These are phyloP conservation scores for Beauveria rudraprayagi DNA, from an alignment of 2,329 filamentous ascomycete species.

Conservation along the genomic window DNA sequence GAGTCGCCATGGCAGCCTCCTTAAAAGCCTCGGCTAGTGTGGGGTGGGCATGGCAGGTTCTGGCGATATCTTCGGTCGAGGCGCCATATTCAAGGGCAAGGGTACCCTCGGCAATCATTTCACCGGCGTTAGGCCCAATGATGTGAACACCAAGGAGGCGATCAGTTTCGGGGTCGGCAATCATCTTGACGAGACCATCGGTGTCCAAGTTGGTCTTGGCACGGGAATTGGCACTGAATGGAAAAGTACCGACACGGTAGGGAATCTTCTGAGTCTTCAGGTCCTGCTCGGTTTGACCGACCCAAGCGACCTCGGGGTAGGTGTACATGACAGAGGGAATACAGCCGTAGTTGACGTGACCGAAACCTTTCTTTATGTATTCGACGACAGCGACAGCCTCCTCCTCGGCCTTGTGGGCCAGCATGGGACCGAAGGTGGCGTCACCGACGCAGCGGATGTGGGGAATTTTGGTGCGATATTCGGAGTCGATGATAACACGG, in stretches of 20 bases:
- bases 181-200: constrained; percentile 94
- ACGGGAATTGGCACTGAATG: constrained; percentile 95
- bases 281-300: constrained; percentile 94
- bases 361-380: constrained; percentile 96
- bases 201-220: constrained; percentile 98
- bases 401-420: constrained; percentile 98
- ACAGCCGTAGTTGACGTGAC: constrained; percentile 96
- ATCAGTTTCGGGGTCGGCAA: constrained; percentile 93
- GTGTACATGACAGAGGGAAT: constrained; percentile 99
- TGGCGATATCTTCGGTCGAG: constrained; percentile 85
- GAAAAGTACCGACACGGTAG: constrained; percentile 91
- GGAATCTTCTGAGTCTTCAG: constrained; percentile 83
- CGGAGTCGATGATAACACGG: constrained; percentile 92
- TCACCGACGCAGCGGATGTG: constrained; percentile 97
- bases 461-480: constrained; percentile 95
- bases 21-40: constrained; percentile 97
- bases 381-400: constrained; percentile 92
- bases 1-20: constrained; percentile 97
- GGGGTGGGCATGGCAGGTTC: constrained; percentile 94
- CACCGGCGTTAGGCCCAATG: constrained; percentile 88
- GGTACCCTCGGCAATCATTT: constrained; percentile 98
- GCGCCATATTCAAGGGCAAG: constrained; percentile 95
- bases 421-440: constrained; percentile 95
- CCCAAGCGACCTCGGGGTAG: constrained; percentile 96
- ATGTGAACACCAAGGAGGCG: constrained; percentile 94